A percentile compares a stretch with the other conserved stretches of the same genome.
phyloP scores from a whole-genome alignment of 805 yeast species.

The Jamesozyma jinghongensis region DNA sequence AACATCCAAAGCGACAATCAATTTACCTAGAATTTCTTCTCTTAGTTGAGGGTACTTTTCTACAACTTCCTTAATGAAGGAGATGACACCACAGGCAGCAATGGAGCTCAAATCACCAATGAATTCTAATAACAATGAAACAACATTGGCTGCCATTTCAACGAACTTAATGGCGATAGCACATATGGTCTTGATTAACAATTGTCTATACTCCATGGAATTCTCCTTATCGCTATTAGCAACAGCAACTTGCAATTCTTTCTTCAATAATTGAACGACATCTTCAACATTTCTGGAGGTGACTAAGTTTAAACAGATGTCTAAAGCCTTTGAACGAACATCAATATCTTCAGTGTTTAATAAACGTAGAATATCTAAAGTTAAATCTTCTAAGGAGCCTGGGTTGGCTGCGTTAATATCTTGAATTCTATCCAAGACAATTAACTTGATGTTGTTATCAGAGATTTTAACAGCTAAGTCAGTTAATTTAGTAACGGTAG shows the following conservation, averaged over 20 bases:
- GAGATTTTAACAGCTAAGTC: slow-evolving; percentile 85
- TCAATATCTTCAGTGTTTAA: slow-evolving; percentile 83
- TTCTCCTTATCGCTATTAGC: slow-evolving; percentile 63
- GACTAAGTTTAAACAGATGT: slow-evolving; percentile 70
- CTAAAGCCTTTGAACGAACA: slow-evolving; percentile 81
- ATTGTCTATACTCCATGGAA: slow-evolving; percentile 76
- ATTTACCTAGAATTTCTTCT: slow-evolving; percentile 49
- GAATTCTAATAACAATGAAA: slow-evolving; percentile 78
- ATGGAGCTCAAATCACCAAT: slow-evolving; percentile 74
- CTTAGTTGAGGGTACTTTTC: slow-evolving; percentile 83
- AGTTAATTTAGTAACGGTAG: slow-evolving; percentile 78
- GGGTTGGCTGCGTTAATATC: slow-evolving; percentile 67
- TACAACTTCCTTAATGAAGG: slow-evolving; percentile 90
- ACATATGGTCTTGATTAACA: slow-evolving; percentile 81
- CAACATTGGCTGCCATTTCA: slow-evolving; percentile 87
- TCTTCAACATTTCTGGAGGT: slow-evolving; percentile 88
- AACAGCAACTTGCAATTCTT: slow-evolving; percentile 73
- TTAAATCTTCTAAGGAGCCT: slow-evolving; percentile 74
- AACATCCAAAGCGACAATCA: slow-evolving; percentile 51
- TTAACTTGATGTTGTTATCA: slow-evolving; percentile 91
- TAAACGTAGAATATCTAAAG: slow-evolving; percentile 78
- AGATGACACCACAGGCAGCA: slow-evolving; percentile 81
- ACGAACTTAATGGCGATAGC: slow-evolving; percentile 78
- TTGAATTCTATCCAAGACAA: slow-evolving; percentile 77
- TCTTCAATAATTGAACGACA: slow-evolving; percentile 83